Base-by-base conservation (phyloP, 1,139 yeast species). In the Saccharomyces pastorianus region DNA sequence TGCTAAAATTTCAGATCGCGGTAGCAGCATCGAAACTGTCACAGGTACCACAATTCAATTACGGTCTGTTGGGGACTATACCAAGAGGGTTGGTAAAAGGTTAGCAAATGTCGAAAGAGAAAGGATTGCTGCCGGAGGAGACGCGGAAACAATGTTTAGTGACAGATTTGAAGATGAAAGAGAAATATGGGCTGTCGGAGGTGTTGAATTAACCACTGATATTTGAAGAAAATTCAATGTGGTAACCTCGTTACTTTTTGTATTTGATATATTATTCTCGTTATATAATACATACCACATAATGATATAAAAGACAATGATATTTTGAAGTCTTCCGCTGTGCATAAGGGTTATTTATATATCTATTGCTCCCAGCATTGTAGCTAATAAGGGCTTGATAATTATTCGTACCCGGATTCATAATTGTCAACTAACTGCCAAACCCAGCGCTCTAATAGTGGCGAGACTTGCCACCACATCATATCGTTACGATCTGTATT, bases 151-250 rank as follows among this genome's bases (percentile, higher is more conserved):
- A 0, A 82, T 89, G 78, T 88, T 79, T 68, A 84, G 93, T 61
- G 97, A 90, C 68, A 78, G 88, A 64, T 81, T 81, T 64, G 97
- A 90, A 72, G 96, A 90, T 68, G 95, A 87, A 65, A 72, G 72
- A 54, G 96, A 90, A 69, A 83, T 90, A 38, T 88, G 96, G 96
- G 84, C 93, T 6, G 84, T 88, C 60, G 95, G 95, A 52, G 84
- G 84, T 50, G 80, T 82, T 56, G 86, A 81, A 57, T 52, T 78
- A 46, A 58, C 60, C 17, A 56, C 57, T 11, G 64, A 64, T 11
- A 29, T 46, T 46, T 55, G 28, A 50, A 25, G 2, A 6, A 44
- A 20, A 20, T 20, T 20, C 23, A 20, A 20, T 20, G 23, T 20
- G 23, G 23, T 20, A 20, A 20, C 23, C 23, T 20, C 23, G 23